Base-by-base conservation (phyloP, 345 rosid genomes). In the Eutrema yunnanense region DNA sequence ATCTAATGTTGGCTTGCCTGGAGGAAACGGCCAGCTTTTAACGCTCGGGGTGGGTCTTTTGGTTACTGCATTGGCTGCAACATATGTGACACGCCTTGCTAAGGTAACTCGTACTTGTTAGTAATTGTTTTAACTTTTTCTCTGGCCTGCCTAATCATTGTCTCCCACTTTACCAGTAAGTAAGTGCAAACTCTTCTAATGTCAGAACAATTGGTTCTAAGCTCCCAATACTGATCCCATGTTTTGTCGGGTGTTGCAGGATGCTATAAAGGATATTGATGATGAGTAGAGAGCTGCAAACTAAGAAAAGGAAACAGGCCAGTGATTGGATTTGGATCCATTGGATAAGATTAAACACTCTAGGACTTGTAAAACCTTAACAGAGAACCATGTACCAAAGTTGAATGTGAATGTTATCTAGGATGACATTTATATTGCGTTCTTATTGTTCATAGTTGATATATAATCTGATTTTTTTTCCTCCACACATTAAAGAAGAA, bases 41-140 rank as follows among this genome's bases (percentile, higher is more conserved):
- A 92, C 96, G 10, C 88, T 95, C 10, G 99, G 93, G n/a, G 37
- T 90, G 30, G 96, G 97, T 73, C 82, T 95, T 55, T 56, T 95
- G 80, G 90, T 75, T 33, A 92, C 96, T 47, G 99, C 94, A 58
- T 43, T 95, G 54, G 97, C 96, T 32, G 99, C 90, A 48, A 77
- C 94, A 62, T 95, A 95, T 49, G 96, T 95, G 47, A 86, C 97
- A 5, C 83, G 79, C 75, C 96, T 95, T 67, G 96, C 99, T 10
- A 88, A 92, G 96, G 99, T 90, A 81, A 76, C 62, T 38, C 11
- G 38, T 27, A 63, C 22, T 43, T 33, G 53, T 12, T 55, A 19
- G 14, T 5, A 30, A 5, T 8, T 6, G 19, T 2, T 61, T 55
- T 33, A 56, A 14, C 16, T 6, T 64, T 9, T 13, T 12, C 33